Evolutionary conservation across 805 yeast genomes (phyloP).

Genomic region (Saccharomycopsis babjevae): DNA sequence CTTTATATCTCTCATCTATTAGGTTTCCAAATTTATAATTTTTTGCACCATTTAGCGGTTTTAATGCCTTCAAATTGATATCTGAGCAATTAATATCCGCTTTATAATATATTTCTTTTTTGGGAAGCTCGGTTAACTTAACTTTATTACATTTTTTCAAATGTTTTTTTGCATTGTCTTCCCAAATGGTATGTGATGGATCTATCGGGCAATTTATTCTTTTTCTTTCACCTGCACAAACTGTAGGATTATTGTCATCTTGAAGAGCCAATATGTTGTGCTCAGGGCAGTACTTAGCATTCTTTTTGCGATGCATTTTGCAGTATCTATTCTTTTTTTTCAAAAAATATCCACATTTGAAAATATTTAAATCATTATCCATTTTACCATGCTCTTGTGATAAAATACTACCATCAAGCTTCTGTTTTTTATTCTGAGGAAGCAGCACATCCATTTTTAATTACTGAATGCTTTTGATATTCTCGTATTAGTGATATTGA

Average conservation of each 20-base stretch:
- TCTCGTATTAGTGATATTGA: not conserved
- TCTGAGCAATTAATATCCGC: not conserved
- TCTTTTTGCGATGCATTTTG: conserved; percentile 46
- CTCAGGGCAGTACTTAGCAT: conserved; percentile 45
- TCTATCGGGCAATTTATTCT: conserved; percentile 72
- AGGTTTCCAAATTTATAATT: not conserved
- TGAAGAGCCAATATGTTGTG: conserved; percentile 28
- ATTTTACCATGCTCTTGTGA: not conserved
- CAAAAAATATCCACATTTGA: conserved; percentile 39
- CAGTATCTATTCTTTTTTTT: conserved; percentile 46
- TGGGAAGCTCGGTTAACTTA: conserved; percentile 19
- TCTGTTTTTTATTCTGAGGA: not conserved
- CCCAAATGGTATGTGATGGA: conserved; percentile 65
- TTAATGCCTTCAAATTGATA: not conserved
- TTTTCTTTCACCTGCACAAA: conserved; percentile 16
- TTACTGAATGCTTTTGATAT: not conserved
- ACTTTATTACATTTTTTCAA: conserved; percentile 49
- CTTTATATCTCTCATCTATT: conserved; percentile 14
- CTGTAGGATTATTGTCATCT: not conserved
- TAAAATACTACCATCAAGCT: not conserved
- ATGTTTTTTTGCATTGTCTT: conserved; percentile 44
- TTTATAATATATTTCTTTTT: not conserved
- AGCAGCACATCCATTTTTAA: not conserved
- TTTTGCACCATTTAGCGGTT: not conserved
- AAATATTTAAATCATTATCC: not conserved